Evolutionary conservation across 225 moss, liverwort and hornwort species (phyloP).

Genomic region (Polytrichum commune): DNA sequence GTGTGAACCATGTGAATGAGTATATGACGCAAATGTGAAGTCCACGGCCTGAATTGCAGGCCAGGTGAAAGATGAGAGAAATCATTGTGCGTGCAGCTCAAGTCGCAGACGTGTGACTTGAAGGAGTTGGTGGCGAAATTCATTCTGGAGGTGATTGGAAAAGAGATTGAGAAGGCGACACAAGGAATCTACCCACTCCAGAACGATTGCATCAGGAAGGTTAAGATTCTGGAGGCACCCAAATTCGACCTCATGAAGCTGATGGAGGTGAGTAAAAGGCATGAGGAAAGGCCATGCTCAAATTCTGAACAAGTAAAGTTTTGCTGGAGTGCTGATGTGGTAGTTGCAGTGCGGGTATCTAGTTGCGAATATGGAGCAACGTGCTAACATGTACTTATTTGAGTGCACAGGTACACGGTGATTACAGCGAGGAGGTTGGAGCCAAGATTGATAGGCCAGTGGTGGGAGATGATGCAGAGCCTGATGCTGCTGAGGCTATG

Average conservation of each 20-base stretch:
- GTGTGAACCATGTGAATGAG: no score
- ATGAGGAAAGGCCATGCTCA: no score
- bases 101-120: conserved; percentile 24
- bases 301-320: no score
- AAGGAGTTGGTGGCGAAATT: conserved; percentile 38
- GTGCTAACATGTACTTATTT: neutral
- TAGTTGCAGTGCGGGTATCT: neutral
- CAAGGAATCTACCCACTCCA: conserved; percentile 34
- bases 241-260: conserved; percentile 36
- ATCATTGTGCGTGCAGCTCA: conserved; percentile 37
- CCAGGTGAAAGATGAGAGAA: conserved; percentile 43
- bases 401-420: conserved; percentile 14
- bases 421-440: conserved; percentile 26
- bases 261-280: conserved; percentile 22
- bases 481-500: conserved; percentile 10
- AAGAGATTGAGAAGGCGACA: conserved; percentile 34
- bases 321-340: neutral
- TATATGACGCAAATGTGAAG: no score
- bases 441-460: conserved; percentile 22
- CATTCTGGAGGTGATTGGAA: conserved; percentile 33
- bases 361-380: neutral
- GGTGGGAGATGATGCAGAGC: conserved; percentile 16
- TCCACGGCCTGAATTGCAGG: conserved; percentile 1
- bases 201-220: conserved; percentile 29
- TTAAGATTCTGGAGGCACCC: conserved; percentile 31